phyloP scores from a whole-genome alignment of 768 basidiomycete species.

The Lepiota venenata region DNA sequence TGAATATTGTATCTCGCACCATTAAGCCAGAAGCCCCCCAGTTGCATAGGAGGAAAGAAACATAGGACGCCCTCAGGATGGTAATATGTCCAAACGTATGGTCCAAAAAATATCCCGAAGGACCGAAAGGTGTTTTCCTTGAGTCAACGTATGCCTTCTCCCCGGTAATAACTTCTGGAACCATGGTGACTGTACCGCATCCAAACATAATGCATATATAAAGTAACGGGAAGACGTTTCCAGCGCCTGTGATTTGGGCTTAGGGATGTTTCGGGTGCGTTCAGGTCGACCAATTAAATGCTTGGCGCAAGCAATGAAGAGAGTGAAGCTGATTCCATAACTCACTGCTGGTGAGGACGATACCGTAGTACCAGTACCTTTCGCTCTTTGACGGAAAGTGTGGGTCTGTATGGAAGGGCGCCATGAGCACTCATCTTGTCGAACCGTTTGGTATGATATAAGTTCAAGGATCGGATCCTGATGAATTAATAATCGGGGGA shows the following conservation, averaged over 20 bases:
- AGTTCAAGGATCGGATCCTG: too few species aligned
- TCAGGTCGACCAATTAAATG: background rate
- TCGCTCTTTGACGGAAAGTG: background rate
- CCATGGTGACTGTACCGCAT: background rate
- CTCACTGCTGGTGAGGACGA: background rate
- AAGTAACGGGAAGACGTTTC: background rate
- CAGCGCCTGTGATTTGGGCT: background rate
- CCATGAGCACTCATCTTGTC: background rate
- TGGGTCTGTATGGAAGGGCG: background rate
- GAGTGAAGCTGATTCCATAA: conserved; percentile 1
- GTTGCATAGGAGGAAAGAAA: background rate
- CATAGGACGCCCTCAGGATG: background rate
- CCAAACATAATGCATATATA: conserved; percentile 2
- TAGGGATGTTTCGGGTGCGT: background rate
- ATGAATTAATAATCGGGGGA: too few species aligned
- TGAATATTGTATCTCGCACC: background rate
- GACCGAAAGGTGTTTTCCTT: background rate
- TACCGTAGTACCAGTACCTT: conserved; percentile 1
- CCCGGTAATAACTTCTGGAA: background rate
- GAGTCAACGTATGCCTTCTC: background rate
- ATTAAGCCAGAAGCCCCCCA: conserved; percentile 5
- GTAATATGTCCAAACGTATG: background rate
- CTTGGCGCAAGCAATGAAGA: conserved; percentile 4
- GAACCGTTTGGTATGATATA: background rate
- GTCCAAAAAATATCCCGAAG: background rate